These are phyloP conservation scores for Aspergillus nidulans DNA, from an alignment of 495 filamentous ascomycete genomes.

Conservation along the genomic window DNA sequence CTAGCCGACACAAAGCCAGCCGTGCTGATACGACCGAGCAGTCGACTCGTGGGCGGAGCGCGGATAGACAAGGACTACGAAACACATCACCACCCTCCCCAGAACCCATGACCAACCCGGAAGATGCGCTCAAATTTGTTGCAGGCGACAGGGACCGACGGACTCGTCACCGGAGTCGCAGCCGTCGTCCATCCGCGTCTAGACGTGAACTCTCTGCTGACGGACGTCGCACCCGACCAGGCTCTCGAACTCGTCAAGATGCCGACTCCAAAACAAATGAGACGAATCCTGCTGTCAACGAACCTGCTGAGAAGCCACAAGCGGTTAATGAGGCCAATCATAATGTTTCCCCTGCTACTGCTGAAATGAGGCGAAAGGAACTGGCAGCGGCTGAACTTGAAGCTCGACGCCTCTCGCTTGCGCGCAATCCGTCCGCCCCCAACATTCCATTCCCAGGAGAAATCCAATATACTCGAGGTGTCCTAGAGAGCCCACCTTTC, in stretches of 20 bases:
- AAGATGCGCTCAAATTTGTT: slow-evolving; percentile 60
- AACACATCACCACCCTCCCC: slow-evolving; percentile 77
- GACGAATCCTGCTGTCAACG: neutral
- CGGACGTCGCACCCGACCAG: slow-evolving; percentile 34
- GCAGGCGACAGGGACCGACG: slow-evolving; percentile 57
- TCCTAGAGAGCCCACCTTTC: slow-evolving; percentile 32
- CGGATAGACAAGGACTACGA: slow-evolving; percentile 52
- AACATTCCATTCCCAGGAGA: slow-evolving; percentile 77
- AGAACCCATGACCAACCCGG: slow-evolving; percentile 57
- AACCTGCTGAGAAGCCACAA: slow-evolving; percentile 16
- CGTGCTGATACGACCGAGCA: slow-evolving; percentile 40
- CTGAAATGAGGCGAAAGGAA: slow-evolving; percentile 58
- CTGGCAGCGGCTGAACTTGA: slow-evolving; percentile 81
- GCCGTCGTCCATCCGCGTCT: slow-evolving; percentile 42
- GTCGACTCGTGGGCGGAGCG: slow-evolving; percentile 46
- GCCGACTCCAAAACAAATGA: slow-evolving; percentile 22
- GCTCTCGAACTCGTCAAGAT: slow-evolving; percentile 47
- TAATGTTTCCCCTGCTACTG: slow-evolving; percentile 28
- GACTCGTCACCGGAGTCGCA: slow-evolving; percentile 52
- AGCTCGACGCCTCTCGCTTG: slow-evolving; percentile 76
- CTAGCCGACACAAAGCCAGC: slow-evolving; percentile 38
- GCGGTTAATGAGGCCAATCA: too few species aligned
- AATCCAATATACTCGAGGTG: slow-evolving; percentile 31
- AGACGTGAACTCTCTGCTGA: slow-evolving; percentile 47
- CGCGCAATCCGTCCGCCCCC: slow-evolving; percentile 71